These are phyloP conservation scores for Microascus cirrosus DNA, from an alignment of 2,329 filamentous ascomycete genomes.

Conservation along the genomic window DNA sequence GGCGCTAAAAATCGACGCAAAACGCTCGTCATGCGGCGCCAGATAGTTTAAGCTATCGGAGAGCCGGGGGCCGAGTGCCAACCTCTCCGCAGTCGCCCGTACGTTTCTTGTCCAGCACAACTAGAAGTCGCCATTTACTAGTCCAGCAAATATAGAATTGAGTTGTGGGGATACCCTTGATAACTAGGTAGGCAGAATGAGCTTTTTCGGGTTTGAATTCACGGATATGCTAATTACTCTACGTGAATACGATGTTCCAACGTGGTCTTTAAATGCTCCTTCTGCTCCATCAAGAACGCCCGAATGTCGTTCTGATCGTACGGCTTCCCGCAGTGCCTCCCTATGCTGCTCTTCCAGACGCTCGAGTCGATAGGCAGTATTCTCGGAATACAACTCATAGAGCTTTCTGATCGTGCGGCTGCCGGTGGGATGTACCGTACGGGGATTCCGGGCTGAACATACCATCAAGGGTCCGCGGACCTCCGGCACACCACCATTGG, in stretches of 20 bases:
- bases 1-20: too few species aligned
- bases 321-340: not conserved
- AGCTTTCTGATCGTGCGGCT: conserved; percentile 48
- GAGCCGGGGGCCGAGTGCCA: too few species aligned
- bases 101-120: too few species aligned
- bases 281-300: not conserved
- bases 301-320: not conserved
- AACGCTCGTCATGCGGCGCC: too few species aligned
- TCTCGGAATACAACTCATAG: conserved; percentile 48
- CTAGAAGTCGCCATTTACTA: too few species aligned
- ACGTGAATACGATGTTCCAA: not conserved
- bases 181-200: too few species aligned
- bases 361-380: conserved; percentile 49
- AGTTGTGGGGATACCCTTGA: too few species aligned
- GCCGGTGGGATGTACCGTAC: conserved; percentile 43
- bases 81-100: too few species aligned
- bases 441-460: conserved; percentile 12
- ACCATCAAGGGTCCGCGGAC: conserved; percentile 50
- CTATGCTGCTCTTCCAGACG: conserved; percentile 44
- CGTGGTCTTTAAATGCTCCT: conserved; percentile 2
- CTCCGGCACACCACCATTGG: conserved; percentile 40
- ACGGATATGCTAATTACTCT: not conserved
- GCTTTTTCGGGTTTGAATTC: too few species aligned
- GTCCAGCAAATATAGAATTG: too few species aligned
- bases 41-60: too few species aligned